Base-by-base conservation (phyloP, 805 yeast genomes). In the Yarrowia sp. region DNA sequence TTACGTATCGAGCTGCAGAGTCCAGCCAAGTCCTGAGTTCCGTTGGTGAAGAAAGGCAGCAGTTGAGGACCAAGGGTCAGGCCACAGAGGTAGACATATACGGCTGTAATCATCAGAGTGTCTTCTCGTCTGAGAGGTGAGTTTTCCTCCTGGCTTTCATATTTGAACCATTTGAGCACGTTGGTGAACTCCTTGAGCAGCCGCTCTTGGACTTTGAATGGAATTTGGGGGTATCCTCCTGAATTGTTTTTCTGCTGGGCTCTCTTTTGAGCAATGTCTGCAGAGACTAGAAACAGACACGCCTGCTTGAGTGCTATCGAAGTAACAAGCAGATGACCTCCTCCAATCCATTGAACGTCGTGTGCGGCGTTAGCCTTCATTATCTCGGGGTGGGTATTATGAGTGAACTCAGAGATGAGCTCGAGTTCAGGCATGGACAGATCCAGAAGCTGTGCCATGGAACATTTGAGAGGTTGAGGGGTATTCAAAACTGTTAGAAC, bases 151-250 rank as follows among this genome's bases (percentile, higher is more conserved):
- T 40, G 61, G 19, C 14, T 14, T 14, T 40, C 46, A 22, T 55
- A 22, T 15, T 41, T 55, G 61, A 40, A 55, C 61, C 61, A 55
- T 26, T 55, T n/a, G 16, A 55, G 46, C 3, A 55, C 7, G 9
- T 40, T 41, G 19, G 46, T 55, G 36, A 55, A 55, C 61, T 40
- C 46, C 8, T 8, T n/a, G 9, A 55, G 36, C 3, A 55, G 36
- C 22, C 10, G 36, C 10, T 55, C 46, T n/a, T 55, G 61, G 14
- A 22, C 15, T 5, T 40, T 9, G 19, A 32, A 8, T 3, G 32
- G 35, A 8, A 55, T 11, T 12, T 26, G 46, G 2, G 36, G 15
- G 16, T 40, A 41, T 14, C 32, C 45, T 49, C 35, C 48, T 7
- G 16, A 22, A 26, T 3, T 26, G 32, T 5, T 26, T 1, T 7